A percentile compares a stretch with the other conserved stretches of the same genome.
phyloP scores from a whole-genome alignment of 2,329 filamentous ascomycete genomes.

The Balansia obtecta region DNA sequence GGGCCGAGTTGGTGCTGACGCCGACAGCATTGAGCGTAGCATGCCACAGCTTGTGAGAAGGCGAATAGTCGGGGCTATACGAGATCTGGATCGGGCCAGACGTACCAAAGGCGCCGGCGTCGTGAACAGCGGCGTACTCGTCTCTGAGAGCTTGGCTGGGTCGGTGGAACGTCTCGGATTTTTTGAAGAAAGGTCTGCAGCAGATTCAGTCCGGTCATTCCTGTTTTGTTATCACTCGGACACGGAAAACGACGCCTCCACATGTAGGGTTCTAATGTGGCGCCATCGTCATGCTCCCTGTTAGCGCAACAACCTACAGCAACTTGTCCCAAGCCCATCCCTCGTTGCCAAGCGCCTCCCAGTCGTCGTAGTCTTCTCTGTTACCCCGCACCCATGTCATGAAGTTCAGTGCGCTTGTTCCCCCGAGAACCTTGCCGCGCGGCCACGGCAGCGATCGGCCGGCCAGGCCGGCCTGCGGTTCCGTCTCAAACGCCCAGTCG shows the following conservation, averaged over 20 bases:
- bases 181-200: conserved; percentile 36
- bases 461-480: conserved; percentile 23
- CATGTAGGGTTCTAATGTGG: not conserved
- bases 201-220: not conserved
- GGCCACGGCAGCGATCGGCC: conserved; percentile 29
- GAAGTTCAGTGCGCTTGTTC: conserved; percentile 47
- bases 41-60: conserved; percentile 34
- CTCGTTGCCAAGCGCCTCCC: conserved; percentile 42
- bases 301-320: conserved; percentile 14
- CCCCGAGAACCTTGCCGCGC: conserved; percentile 43
- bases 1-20: conserved; percentile 26
- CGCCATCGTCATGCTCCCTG: not conserved
- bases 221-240: too few species aligned
- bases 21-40: conserved; percentile 33
- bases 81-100: conserved; percentile 36
- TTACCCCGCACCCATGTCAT: conserved; percentile 40
- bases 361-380: conserved; percentile 39
- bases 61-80: conserved; percentile 27
- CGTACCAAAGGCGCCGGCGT: conserved; percentile 27
- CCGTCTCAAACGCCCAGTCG: conserved; percentile 31
- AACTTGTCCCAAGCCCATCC: conserved; percentile 44
- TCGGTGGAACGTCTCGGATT: conserved; percentile 33
- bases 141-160: conserved; percentile 20
- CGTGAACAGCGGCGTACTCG: conserved; percentile 25
- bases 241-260: not conserved